A percentile compares a stretch with the other conserved stretches of the same genome.
Evolutionary conservation across 371 early-diverging fungal genomes (phyloP).

Genomic region (Mucor velutinosus): DNA sequence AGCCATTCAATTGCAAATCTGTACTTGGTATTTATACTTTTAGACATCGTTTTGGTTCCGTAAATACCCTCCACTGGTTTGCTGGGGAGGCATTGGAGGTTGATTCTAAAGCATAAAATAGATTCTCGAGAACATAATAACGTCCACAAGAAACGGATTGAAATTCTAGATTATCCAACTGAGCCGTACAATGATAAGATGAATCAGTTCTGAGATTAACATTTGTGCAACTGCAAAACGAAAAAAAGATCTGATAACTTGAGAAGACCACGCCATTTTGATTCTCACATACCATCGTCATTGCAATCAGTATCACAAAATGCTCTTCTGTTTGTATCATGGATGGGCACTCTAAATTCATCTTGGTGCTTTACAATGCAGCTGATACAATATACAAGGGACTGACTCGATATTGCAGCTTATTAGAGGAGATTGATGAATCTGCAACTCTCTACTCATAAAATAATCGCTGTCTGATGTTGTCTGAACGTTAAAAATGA

Average conservation of each 20-base stretch:
- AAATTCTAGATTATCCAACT: neutral
- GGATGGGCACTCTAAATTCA: neutral
- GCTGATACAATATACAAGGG: neutral
- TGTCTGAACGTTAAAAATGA: neutral
- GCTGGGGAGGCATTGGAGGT: neutral
- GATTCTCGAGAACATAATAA: neutral
- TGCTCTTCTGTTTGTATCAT: neutral
- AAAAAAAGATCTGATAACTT: neutral
- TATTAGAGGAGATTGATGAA: neutral
- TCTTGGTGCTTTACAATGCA: neutral
- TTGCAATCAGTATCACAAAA: neutral
- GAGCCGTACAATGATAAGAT: neutral
- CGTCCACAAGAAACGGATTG: neutral
- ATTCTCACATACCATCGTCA: neutral
- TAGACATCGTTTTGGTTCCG: neutral
- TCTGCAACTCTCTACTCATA: neutral
- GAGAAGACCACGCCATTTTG: neutral
- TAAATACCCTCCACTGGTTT: neutral
- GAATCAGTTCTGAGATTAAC: neutral
- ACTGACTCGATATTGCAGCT: neutral
- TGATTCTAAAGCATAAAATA: neutral
- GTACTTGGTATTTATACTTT: neutral
- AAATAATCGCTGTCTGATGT: too few species aligned
- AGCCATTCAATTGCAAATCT: neutral
- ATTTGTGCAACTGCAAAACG: neutral